Base-by-base conservation (phyloP, 768 basidiomycete genomes). In the Lyophyllum decastes region DNA sequence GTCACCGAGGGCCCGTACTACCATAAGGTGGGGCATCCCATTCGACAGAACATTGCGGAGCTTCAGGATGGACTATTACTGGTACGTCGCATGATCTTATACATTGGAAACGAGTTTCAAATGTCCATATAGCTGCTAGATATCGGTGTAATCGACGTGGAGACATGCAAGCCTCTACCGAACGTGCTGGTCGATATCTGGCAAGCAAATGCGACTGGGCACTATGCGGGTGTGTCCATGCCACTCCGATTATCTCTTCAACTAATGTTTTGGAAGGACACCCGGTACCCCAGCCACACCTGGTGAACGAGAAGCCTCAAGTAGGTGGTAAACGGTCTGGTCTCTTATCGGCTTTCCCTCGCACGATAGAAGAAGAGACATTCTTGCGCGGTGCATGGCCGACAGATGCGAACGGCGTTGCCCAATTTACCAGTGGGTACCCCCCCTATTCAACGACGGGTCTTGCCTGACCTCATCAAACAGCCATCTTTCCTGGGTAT, bases 131-230 rank as follows among this genome's bases (percentile, higher is more conserved):
- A 80, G 77, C 71, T 82, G 4, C 70, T 84, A 17, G 82, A 84
- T 55, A 82, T 84, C 22, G 82, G 82, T 10, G 82, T 84, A 0
- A 82, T 84, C 22, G 82, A 84, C 52, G 78, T 84, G 0, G 78
- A 84, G 59, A 83, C 82, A 16, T 84, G 82, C 68, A 68, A 77
- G 57, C 82, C 82, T 4, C 71, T 82, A 0, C 81, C 82, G 0
- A 81, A 84, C 52, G 80, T 82, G 33, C 73, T 84, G n/a, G 82
- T 84, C 2, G 82, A 84, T 57, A 79, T 84, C 43, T 84, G 82
- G 82, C 80, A 82, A 60, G 81, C 82, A 3, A 84, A 84, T 58
- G 78, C 82, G 6, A 84, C 82, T 0, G 82, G 82, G 0, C 72
- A 72, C 52, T 84, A 84, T 57, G 78, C 82, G n/a, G 81, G 80